A percentile compares a stretch with the other conserved stretches of the same genome.
These are phyloP conservation scores for Chaetomiaceae sp. DNA, from an alignment of 2,329 filamentous ascomycete species.

Conservation along the genomic window DNA sequence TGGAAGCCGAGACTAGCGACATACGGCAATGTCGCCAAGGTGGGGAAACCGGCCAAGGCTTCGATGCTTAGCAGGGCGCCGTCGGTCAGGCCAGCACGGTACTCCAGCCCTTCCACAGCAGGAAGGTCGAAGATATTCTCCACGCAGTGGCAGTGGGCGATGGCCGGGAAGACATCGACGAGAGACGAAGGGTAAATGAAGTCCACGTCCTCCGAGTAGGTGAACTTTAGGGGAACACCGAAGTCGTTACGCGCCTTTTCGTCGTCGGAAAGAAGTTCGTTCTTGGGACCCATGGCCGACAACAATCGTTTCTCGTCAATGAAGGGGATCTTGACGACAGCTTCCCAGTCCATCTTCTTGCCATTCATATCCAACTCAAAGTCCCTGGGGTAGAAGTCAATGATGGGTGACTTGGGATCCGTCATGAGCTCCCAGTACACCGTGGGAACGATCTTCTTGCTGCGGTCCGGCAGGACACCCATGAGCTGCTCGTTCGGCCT, in stretches of 20 bases:
- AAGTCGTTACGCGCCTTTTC: slow-evolving; percentile 85
- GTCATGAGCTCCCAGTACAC: slow-evolving; percentile 94
- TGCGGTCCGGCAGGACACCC: slow-evolving; percentile 95
- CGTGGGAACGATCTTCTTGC: slow-evolving; percentile 88
- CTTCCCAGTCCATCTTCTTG: slow-evolving; percentile 99
- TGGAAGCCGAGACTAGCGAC: slow-evolving; percentile 78
- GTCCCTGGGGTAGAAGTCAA: slow-evolving; percentile 96
- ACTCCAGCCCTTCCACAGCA: slow-evolving; percentile 82
- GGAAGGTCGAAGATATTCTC: slow-evolving; percentile 97
- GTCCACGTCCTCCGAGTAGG: slow-evolving; percentile 70
- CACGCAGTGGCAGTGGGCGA: slow-evolving; percentile 81
- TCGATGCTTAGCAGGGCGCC: slow-evolving; percentile 76
- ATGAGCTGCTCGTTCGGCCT: slow-evolving; percentile 93
- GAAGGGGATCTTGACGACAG: slow-evolving; percentile 97
- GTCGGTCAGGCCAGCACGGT: slow-evolving; percentile 75
- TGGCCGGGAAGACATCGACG: slow-evolving; percentile 83
- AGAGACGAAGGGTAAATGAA: slow-evolving; percentile 85
- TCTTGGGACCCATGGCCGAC: slow-evolving; percentile 78
- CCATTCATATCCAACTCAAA: slow-evolving; percentile 99
- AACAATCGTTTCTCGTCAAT: slow-evolving; percentile 89
- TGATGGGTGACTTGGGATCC: slow-evolving; percentile 80
- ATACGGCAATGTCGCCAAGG: slow-evolving; percentile 79
- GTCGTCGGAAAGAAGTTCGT: slow-evolving; percentile 68
- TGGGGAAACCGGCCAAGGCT: slow-evolving; percentile 92
- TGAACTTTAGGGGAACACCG: slow-evolving; percentile 89